A percentile compares a stretch with the other conserved stretches of the same genome.
These are phyloP conservation scores for Hyphopichia buzzinii DNA, from an alignment of 1,139 yeast genomes.

Conservation along the genomic window DNA sequence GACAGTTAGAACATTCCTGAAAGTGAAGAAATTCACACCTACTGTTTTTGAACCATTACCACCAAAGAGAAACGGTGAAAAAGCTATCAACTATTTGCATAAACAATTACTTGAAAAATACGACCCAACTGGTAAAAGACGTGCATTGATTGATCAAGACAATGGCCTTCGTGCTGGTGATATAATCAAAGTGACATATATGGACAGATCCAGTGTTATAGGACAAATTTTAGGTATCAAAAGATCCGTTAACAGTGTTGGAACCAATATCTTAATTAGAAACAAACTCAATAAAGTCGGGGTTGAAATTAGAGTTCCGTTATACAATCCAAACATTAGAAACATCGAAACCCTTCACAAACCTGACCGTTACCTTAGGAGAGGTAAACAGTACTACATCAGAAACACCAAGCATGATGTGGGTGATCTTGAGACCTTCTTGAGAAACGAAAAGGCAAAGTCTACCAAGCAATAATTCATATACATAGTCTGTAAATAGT, in stretches of 20 bases:
- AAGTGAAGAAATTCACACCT: slow-evolving; percentile 17
- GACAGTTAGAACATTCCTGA: slow-evolving; percentile 16
- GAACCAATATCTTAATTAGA: slow-evolving; percentile 72
- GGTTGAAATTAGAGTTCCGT: slow-evolving; percentile 75
- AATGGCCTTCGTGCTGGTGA: slow-evolving; percentile 78
- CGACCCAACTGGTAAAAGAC: slow-evolving; percentile 74
- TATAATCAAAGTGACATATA: slow-evolving; percentile 71
- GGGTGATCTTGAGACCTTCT: slow-evolving; percentile 60
- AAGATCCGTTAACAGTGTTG: slow-evolving; percentile 56
- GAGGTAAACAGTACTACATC: slow-evolving; percentile 85
- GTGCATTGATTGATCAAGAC: slow-evolving; percentile 51
- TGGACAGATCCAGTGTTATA: slow-evolving; percentile 64
- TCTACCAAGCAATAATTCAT: slow-evolving; percentile 5
- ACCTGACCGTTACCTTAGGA: slow-evolving; percentile 64
- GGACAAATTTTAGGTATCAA: slow-evolving; percentile 80
- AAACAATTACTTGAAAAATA: slow-evolving; percentile 51
- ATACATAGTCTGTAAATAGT: slow-evolving; percentile 4
- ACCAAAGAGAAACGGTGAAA: slow-evolving; percentile 48
- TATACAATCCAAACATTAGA: slow-evolving; percentile 73
- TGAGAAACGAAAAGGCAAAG: slow-evolving; percentile 28
- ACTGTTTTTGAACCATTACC: slow-evolving; percentile 56
- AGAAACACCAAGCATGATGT: slow-evolving; percentile 84
- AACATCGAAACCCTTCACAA: slow-evolving; percentile 73
- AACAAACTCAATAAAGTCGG: slow-evolving; percentile 77
- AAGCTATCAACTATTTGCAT: slow-evolving; percentile 47